These are phyloP conservation scores for Naganishia sp. DNA, from an alignment of 1,284 basidiomycete genomes.

Conservation along the genomic window DNA sequence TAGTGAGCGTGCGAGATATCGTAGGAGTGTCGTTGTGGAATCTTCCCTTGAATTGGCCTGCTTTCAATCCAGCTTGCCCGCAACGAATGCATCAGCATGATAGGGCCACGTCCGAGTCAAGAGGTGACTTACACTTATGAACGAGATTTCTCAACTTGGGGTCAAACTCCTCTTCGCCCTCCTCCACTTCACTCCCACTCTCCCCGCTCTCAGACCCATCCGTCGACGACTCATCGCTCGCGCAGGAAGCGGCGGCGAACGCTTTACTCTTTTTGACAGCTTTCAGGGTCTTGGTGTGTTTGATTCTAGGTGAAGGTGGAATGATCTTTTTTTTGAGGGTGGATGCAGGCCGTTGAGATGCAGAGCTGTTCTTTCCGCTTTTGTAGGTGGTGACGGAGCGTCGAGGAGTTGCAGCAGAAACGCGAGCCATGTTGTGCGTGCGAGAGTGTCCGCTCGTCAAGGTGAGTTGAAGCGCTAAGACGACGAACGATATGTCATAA, in stretches of 20 bases:
- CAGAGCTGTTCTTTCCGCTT: neutral
- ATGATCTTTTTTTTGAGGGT: neutral
- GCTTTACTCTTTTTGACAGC: slow-evolving; percentile 1
- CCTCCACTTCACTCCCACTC: neutral
- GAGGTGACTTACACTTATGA: neutral
- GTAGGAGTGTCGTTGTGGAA: neutral
- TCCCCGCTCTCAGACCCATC: neutral
- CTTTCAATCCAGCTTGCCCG: neutral
- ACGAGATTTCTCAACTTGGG: slow-evolving; percentile 4
- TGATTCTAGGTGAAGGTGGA: neutral
- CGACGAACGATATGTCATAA: neutral
- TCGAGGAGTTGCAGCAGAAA: slow-evolving; percentile 2
- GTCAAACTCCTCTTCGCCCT: slow-evolving; percentile 21
- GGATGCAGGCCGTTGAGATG: neutral
- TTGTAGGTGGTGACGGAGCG: neutral
- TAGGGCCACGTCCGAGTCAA: neutral
- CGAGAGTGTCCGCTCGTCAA: neutral
- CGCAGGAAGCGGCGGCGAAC: neutral
- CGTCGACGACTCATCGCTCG: slow-evolving; percentile 2
- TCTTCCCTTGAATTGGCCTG: neutral
- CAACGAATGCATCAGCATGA: neutral
- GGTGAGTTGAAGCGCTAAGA: neutral
- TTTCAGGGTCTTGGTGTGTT: neutral
- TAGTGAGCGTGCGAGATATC: slow-evolving; percentile 11
- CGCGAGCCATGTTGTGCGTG: slow-evolving; percentile 3